These are phyloP conservation scores for Hypoxylon sp. DNA, from an alignment of 2,329 filamentous ascomycete genomes.

Conservation along the genomic window DNA sequence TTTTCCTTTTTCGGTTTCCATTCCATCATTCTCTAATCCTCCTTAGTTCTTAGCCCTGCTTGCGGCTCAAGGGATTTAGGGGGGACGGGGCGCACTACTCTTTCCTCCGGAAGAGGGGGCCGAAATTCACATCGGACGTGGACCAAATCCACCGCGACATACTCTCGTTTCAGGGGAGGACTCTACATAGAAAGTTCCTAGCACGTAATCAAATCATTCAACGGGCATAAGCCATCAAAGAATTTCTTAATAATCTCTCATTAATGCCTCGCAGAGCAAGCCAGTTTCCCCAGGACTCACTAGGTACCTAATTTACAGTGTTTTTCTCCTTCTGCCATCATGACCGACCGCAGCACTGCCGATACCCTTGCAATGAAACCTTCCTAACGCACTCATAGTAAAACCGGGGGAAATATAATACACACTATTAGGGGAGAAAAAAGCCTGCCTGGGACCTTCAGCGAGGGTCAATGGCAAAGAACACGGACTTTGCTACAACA, in stretches of 20 bases:
- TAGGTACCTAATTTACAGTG: not conserved
- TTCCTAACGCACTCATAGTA: not conserved
- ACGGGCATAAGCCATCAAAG: not conserved
- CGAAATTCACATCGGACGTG: not conserved
- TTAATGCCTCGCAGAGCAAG: not conserved
- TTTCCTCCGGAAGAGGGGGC: not conserved
- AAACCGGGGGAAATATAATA: not conserved
- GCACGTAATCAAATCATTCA: not conserved
- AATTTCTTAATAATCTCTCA: not conserved
- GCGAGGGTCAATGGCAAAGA: not conserved
- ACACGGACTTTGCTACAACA: not conserved
- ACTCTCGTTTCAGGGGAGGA: not conserved
- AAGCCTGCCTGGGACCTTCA: not conserved
- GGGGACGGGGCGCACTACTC: too few species aligned
- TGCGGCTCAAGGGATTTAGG: too few species aligned
- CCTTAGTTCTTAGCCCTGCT: too few species aligned
- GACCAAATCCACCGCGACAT: not conserved
- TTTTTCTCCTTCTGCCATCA: not conserved
- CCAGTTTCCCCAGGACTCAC: not conserved
- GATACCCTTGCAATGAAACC: not conserved
- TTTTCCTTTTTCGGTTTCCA: too few species aligned
- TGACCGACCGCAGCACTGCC: not conserved
- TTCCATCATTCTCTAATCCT: too few species aligned
- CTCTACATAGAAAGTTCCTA: not conserved
- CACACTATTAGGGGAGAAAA: not conserved